Percentiles rank a stretch among this genome's conserved stretches.
phyloP scores from a whole-genome alignment of 2,329 filamentous ascomycete species.

The Xylariales sp. region DNA sequence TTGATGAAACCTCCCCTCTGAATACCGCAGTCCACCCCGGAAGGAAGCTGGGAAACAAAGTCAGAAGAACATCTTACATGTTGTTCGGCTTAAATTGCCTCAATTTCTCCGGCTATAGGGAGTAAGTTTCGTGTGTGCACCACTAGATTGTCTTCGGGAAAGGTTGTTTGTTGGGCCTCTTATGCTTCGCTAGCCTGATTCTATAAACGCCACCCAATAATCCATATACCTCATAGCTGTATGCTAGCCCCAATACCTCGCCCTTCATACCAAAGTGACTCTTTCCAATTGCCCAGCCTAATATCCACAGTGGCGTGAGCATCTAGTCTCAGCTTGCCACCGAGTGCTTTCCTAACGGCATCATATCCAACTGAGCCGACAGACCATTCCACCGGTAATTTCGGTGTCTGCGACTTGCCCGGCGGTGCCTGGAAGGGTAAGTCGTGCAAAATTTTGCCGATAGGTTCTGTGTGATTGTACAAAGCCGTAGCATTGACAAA shows the following conservation, averaged over 20 bases:
- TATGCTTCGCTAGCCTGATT: too few relatives aligned
- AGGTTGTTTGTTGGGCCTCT: too few relatives aligned
- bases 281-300: slow-evolving; percentile 68
- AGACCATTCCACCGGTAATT: slow-evolving; percentile 77
- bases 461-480: slow-evolving; percentile 73
- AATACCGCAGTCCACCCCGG: too few relatives aligned
- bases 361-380: slow-evolving; percentile 76
- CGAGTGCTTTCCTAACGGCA: slow-evolving; percentile 72
- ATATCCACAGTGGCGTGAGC: slow-evolving; percentile 73
- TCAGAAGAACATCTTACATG: too few relatives aligned
- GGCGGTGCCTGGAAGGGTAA: slow-evolving; percentile 73
- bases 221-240: slow-evolving; percentile 40
- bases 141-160: too few relatives aligned
- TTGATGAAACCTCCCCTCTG: too few relatives aligned
- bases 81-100: too few relatives aligned
- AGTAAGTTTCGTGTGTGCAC: too few relatives aligned
- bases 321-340: slow-evolving; percentile 73
- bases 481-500: slow-evolving; percentile 78
- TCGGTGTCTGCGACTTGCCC: slow-evolving; percentile 66
- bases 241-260: slow-evolving; percentile 66
- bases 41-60: too few relatives aligned
- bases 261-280: slow-evolving; percentile 66
- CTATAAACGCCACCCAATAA: too few relatives aligned
- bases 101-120: too few relatives aligned
- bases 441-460: slow-evolving; percentile 74